Evolutionary conservation across 2,329 filamentous ascomycete genomes (phyloP).

Genomic region (Cytospora piceicola): DNA sequence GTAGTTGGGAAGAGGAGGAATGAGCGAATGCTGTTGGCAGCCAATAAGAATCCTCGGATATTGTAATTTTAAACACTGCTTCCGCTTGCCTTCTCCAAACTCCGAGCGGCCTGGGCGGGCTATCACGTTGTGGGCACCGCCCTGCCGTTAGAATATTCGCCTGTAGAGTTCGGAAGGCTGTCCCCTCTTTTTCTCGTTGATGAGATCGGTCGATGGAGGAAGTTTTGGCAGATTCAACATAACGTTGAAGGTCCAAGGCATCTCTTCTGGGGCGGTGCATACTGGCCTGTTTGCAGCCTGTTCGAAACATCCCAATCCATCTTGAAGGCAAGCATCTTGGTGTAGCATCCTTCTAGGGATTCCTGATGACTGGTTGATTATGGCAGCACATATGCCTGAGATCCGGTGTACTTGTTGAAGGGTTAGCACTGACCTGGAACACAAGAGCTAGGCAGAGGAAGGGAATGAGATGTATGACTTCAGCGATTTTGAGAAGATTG

Average conservation of each 20-base stretch:
- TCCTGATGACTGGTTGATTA: neutral
- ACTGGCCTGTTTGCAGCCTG: neutral
- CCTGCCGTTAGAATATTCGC: neutral
- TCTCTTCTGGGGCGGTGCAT: neutral
- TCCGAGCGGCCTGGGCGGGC: neutral
- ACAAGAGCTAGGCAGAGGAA: no score
- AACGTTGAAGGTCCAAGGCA: neutral
- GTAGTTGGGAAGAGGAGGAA: neutral
- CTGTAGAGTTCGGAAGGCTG: neutral
- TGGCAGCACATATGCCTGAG: neutral
- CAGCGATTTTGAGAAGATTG: constrained; percentile 44
- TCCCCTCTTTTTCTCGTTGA: neutral
- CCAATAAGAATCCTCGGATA: neutral
- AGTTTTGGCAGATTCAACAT: neutral
- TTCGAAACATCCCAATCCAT: neutral
- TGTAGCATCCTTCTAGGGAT: neutral
- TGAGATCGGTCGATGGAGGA: neutral
- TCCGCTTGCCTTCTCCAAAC: neutral
- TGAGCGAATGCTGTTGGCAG: neutral
- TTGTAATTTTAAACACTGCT: neutral
- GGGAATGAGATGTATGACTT: constrained; percentile 6
- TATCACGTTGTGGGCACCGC: neutral
- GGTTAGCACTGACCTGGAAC: neutral
- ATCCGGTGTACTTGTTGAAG: neutral
- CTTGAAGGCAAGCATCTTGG: neutral